Percentiles rank a stretch among this genome's conserved stretches.
phyloP scores from a whole-genome alignment of 164 flowering plant genomes.

The Paratinospora sagittata region DNA sequence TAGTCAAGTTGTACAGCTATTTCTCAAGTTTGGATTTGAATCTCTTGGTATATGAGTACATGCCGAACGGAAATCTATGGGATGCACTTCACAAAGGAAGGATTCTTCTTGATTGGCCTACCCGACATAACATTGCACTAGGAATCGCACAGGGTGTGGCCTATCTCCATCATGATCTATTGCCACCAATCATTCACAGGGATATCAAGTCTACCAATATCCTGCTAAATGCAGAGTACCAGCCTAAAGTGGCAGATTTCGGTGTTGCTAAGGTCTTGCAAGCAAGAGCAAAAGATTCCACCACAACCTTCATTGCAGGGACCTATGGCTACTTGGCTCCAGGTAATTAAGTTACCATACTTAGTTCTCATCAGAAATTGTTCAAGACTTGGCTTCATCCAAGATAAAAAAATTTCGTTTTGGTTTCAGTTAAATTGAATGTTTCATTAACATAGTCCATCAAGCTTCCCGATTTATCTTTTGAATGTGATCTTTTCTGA shows the following conservation, averaged over 20 bases:
- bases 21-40: constrained; percentile 61
- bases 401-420: background rate
- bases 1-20: constrained; percentile 76
- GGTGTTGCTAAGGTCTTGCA: constrained; percentile 92
- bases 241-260: constrained; percentile 93
- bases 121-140: constrained; percentile 70
- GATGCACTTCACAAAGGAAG: constrained; percentile 71
- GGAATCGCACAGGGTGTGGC: constrained; percentile 95
- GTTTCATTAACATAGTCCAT: background rate
- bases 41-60: constrained; percentile 83
- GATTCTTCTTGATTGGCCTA: constrained; percentile 70
- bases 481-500: background rate
- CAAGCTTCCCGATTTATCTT: background rate
- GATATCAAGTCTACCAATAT: constrained; percentile 92
- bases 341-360: constrained; percentile 37
- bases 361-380: background rate
- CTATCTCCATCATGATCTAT: constrained; percentile 86
- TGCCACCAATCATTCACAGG: constrained; percentile 77
- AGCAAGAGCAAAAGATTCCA: constrained; percentile 72
- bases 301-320: constrained; percentile 75
- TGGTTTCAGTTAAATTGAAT: background rate
- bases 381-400: background rate
- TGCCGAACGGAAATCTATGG: constrained; percentile 96
- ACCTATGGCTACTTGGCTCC: constrained; percentile 97
- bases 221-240: constrained; percentile 61